These are phyloP conservation scores for Dipteronia sinensis DNA, from an alignment of 345 rosid species.

Conservation along the genomic window DNA sequence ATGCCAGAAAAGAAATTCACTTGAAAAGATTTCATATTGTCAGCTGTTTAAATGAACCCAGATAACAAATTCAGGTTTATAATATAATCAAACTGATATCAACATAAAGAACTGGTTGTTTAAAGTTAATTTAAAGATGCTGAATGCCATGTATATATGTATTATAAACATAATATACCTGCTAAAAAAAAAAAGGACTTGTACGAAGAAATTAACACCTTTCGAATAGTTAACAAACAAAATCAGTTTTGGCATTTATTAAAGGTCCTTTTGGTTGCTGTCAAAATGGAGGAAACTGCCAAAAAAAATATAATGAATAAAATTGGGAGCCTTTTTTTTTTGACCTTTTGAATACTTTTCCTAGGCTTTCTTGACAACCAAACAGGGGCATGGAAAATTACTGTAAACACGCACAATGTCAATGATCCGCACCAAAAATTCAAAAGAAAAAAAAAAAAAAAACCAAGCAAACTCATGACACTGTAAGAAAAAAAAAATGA, in stretches of 20 bases:
- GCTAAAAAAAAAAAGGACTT: too few relatives aligned
- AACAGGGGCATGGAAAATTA: neutral
- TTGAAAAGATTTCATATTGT: neutral
- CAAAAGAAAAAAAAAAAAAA: neutral
- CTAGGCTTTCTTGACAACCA: slow-evolving; percentile 8
- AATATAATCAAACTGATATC: neutral
- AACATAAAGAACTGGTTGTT: neutral
- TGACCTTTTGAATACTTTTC: neutral
- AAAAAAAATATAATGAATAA: neutral
- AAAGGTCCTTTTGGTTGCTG: neutral
- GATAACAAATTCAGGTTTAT: neutral
- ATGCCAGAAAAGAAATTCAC: neutral
- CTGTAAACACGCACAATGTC: neutral
- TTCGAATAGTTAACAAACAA: too few relatives aligned
- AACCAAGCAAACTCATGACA: neutral
- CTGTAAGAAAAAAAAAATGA: neutral
- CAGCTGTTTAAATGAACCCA: neutral
- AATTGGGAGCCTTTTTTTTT: neutral
- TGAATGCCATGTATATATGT: too few relatives aligned
- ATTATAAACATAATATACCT: too few relatives aligned
- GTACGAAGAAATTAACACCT: neutral
- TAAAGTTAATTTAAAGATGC: too few relatives aligned
- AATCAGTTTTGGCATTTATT: neutral
- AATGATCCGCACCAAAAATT: neutral
- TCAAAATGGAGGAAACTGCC: neutral